Conservation (phyloP, 768 basidiomycete species). For the Kondoa malvinella region DNA sequence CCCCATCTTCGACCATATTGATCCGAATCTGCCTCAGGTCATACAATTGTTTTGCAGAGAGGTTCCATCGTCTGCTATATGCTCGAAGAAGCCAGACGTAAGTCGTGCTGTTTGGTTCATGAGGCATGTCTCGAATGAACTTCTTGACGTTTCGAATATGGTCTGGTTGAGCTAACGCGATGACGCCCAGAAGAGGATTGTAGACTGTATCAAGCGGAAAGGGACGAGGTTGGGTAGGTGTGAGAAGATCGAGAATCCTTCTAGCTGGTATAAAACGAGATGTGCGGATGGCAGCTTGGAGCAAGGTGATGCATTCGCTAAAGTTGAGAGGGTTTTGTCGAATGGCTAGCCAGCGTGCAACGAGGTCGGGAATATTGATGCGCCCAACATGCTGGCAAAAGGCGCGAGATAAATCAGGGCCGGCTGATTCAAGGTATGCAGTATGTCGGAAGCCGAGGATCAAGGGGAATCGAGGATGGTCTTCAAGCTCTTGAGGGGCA, state of each 20-base stretch:
- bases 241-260: background rate
- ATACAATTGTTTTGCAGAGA: background rate
- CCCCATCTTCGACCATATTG: slow-evolving; percentile 3
- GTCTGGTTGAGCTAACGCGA: background rate
- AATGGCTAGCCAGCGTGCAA: background rate
- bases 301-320: background rate
- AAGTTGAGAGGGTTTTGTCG: background rate
- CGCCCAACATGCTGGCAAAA: background rate
- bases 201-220: background rate
- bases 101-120: background rate
- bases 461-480: background rate
- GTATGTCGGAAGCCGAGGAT: background rate
- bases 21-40: background rate
- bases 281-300: background rate
- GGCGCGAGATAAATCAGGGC: background rate
- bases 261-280: background rate
- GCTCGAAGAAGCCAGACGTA: background rate
- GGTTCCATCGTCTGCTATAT: background rate
- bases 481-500: background rate
- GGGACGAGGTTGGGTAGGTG: background rate
- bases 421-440: background rate
- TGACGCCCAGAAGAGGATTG: background rate
- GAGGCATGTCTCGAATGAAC: background rate
- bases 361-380: background rate
- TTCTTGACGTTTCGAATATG: background rate